phyloP scores from a whole-genome alignment of 495 filamentous ascomycete species.

The Penicillium steckii region DNA sequence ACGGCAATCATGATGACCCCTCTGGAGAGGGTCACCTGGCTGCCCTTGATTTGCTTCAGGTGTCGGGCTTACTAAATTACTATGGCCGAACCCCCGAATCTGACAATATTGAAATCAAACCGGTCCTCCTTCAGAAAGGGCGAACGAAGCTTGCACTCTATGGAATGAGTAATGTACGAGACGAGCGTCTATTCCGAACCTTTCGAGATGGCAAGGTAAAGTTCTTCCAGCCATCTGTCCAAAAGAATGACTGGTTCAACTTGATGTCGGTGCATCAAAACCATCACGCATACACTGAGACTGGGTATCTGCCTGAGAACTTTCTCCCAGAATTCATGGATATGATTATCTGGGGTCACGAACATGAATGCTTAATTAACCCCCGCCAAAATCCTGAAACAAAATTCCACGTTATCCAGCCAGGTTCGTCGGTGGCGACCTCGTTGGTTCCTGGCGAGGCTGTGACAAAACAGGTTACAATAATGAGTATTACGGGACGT shows the following conservation, averaged over 20 bases:
- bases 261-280: slow-evolving; percentile 96
- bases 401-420: slow-evolving; percentile 94
- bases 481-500: slow-evolving; percentile 79
- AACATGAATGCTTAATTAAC: slow-evolving; percentile 94
- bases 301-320: slow-evolving; percentile 88
- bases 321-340: slow-evolving; percentile 92
- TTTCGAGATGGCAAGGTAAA: slow-evolving; percentile 92
- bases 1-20: slow-evolving; percentile 98
- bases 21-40: slow-evolving; percentile 89
- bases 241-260: slow-evolving; percentile 94
- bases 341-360: slow-evolving; percentile 93
- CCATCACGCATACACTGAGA: slow-evolving; percentile 86
- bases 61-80: slow-evolving; percentile 91
- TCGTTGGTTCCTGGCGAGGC: slow-evolving; percentile 89
- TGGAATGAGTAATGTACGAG: slow-evolving; percentile 93
- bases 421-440: slow-evolving; percentile 93
- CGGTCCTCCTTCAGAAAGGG: slow-evolving; percentile 90
- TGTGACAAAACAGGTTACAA: slow-evolving; percentile 83
- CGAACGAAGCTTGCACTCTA: slow-evolving; percentile 92
- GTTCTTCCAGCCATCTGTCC: slow-evolving; percentile 81
- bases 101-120: slow-evolving; percentile 88
- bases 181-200: slow-evolving; percentile 90
- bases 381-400: slow-evolving; percentile 79
- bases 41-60: slow-evolving; percentile 85
- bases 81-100: slow-evolving; percentile 89